phyloP scores from a whole-genome alignment of 257 asterid species.

The Solanum virginianum region DNA sequence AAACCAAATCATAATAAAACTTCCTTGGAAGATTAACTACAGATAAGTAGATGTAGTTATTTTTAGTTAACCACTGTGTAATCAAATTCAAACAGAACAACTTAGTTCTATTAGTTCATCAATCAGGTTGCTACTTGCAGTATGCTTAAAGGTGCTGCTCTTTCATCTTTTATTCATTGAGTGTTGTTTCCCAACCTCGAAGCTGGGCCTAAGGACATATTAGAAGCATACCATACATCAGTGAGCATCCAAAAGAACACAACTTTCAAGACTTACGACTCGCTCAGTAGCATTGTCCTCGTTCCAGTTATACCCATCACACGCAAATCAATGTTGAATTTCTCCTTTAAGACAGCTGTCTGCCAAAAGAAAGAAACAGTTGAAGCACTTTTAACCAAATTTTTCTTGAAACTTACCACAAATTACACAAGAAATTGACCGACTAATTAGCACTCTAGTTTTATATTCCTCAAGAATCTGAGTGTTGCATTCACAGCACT shows the following conservation, averaged over 20 bases:
- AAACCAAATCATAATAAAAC: background rate
- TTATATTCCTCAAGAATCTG: background rate
- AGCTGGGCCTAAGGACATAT: background rate
- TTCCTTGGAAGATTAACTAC: background rate
- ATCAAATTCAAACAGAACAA: background rate
- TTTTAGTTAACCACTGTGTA: background rate
- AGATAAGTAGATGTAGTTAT: background rate
- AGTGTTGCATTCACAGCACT: background rate
- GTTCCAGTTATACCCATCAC: conserved; percentile 92
- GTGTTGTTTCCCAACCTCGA: background rate
- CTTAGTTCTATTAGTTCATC: background rate
- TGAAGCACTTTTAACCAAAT: background rate
- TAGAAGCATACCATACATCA: background rate
- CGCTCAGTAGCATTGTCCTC: conserved; percentile 65
- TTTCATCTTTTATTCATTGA: background rate
- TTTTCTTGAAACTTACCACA: background rate
- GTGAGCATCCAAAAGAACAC: background rate
- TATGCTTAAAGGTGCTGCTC: background rate
- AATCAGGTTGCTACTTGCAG: background rate
- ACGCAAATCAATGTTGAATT: conserved; percentile 89
- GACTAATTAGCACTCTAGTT: background rate
- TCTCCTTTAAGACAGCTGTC: conserved; percentile 93
- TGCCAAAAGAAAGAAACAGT: conserved; percentile 13
- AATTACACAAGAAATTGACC: background rate
- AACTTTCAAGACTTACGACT: conserved; percentile 39